phyloP scores from a whole-genome alignment of 208 protist species.

The Leishmania arabica region DNA sequence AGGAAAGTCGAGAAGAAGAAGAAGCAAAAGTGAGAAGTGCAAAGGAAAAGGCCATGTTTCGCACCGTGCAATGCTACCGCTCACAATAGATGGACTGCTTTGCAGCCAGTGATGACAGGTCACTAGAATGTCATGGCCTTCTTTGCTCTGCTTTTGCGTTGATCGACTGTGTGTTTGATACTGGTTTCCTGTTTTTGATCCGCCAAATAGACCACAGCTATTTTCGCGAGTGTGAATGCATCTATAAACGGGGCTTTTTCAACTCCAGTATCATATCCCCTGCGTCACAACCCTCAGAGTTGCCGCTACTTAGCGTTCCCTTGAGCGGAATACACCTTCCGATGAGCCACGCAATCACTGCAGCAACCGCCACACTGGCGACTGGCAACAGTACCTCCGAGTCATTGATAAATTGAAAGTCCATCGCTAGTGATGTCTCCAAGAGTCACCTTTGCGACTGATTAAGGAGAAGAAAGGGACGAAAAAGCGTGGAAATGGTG shows the following conservation, averaged over 20 bases:
- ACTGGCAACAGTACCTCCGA: conserved; percentile 31
- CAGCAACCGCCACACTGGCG: conserved; percentile 25
- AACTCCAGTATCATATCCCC: neutral
- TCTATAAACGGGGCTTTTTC: neutral
- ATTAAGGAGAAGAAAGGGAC: neutral
- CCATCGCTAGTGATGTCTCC: conserved; percentile 9
- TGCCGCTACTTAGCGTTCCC: neutral
- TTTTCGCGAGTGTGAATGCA: neutral
- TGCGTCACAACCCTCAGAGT: neutral
- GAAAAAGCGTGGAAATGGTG: neutral
- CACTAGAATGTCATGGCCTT: neutral
- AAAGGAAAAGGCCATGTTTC: neutral
- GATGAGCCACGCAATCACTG: conserved; percentile 12
- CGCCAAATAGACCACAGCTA: neutral
- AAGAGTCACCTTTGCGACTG: neutral
- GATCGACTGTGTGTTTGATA: neutral
- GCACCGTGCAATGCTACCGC: neutral
- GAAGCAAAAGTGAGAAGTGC: neutral
- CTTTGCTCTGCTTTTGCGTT: neutral
- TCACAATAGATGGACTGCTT: neutral
- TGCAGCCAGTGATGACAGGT: neutral
- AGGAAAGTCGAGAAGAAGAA: neutral
- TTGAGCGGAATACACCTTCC: conserved; percentile 7
- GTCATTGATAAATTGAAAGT: conserved; percentile 43
- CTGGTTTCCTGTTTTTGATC: neutral